These are phyloP conservation scores for Penicillium verhagenii DNA, from an alignment of 495 filamentous ascomycete species.

Conservation along the genomic window DNA sequence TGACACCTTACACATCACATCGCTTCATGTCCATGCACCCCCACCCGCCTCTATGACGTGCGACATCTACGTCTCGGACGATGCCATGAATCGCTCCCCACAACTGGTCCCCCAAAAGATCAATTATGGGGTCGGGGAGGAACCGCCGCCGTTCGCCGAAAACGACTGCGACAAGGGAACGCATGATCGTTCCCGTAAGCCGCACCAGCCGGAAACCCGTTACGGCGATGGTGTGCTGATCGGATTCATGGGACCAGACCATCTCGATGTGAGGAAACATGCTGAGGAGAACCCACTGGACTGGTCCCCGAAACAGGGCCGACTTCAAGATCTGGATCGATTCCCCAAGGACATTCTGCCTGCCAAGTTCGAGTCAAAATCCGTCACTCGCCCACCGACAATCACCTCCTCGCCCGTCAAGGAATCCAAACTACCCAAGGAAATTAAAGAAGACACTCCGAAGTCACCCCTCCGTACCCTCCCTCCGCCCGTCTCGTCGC, in stretches of 20 bases:
- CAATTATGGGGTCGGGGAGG: constrained; percentile 25
- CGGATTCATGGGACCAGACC: constrained; percentile 42
- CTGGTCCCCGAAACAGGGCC: constrained; percentile 11
- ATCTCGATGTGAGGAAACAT: constrained; percentile 43
- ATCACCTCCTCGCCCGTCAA: not conserved
- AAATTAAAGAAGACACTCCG: not conserved
- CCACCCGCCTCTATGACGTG: constrained; percentile 37
- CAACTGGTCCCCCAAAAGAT: constrained; percentile 19
- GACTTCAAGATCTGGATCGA: not conserved
- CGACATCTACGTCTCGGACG: constrained; percentile 47
- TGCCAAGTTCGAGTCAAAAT: not conserved
- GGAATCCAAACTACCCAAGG: not conserved
- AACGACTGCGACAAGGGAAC: constrained; percentile 23
- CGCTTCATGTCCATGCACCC: constrained; percentile 1
- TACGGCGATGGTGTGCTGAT: constrained; percentile 50
- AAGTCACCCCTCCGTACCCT: not conserved
- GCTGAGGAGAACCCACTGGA: constrained; percentile 22
- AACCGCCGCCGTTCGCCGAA: constrained; percentile 32
- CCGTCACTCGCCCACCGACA: not conserved
- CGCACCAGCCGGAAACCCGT: constrained; percentile 32
- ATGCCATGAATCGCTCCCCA: constrained; percentile 38
- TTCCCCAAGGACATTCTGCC: not conserved
- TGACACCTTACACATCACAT: constrained; percentile 4
- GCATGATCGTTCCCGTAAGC: constrained; percentile 37
- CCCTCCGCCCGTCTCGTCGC: constrained; percentile 5